Base-by-base conservation (phyloP, 805 yeast genomes). In the Kazachstania viticola region DNA sequence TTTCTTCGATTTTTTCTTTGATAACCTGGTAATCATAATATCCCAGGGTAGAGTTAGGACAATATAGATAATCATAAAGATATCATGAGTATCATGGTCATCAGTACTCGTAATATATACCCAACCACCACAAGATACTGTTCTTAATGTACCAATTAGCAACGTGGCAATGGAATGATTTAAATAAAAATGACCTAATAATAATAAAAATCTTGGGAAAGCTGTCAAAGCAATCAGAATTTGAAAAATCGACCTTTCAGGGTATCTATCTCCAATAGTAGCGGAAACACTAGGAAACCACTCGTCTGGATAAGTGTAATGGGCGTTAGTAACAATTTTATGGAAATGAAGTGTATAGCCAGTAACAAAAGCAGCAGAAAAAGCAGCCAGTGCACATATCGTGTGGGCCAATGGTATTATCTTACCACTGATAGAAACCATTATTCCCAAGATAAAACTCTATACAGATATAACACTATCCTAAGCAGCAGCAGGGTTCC, bases 281-380 rank as follows among this genome's bases (percentile, higher is more conserved):
- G 98, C 97, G 23, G 94, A 79, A 2, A 91, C 98, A 48, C 93
- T 79, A 2, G 98, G 98, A 52, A 91, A 88, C 97, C 98, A 91
- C 56, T 91, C 98, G 37, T 87, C 91, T 3, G 98, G 98, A 51
- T 84, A 91, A 1, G 94, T 93, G 51, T 65, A 87, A 41, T 73
- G 72, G 29, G 87, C 80, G 54, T 91, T 91, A 48, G 75, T 66
- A 9, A 91, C 95, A 51, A 91, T 91, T 53, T 91, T 85, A 38
- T 79, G 62, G 58, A 75, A 91, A 58, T 88, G 98, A 17, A 88
- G 65, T 32, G 65, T 64, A 39, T 73, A 72, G 1, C 95, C 96
- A 18, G 82, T 74, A 0, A 66, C 49, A 16, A 87, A 65, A 3
- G 96, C 94, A 1, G 73, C 69, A 4, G 79, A 21, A 47, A 87